Evolutionary conservation across 2,329 filamentous ascomycete species (phyloP), one percentile per base, ranked within the genome.

Genomic region (Neofusicoccum sp.): DNA sequence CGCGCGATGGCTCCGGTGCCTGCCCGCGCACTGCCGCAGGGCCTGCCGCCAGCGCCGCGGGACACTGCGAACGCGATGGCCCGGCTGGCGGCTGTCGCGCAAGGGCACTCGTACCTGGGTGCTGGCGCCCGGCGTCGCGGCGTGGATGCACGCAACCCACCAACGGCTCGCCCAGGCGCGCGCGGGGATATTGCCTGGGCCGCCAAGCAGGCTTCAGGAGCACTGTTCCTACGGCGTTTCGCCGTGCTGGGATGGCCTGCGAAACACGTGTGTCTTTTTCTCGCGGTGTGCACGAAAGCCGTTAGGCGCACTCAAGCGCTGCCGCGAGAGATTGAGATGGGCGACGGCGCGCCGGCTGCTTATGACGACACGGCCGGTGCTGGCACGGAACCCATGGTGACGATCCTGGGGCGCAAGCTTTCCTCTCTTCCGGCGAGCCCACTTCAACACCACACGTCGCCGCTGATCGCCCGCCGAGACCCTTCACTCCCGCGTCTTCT

Each of bases 401-500:
- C 41, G 54, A 58, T 58, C 54, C 37, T 44, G 52, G 52, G 52
- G 52, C 52, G 52, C 52, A 56, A 45, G 41, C 41, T 45, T 58
- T 58, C 41, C 50, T 16, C 36, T 33, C 31, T 58, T 36, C 54
- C 31, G 41, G 54, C 54, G 41, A 58, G 22, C 54, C 54, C 54
- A 58, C 54, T 58, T 58, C 54, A 58, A 58, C 54, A 58, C 54
- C 54, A 58, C 54, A 58, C 54, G 54, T 58, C 54, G 54, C 54
- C 54, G 54, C 41, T 58, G 54, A 58, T 58, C 54, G 54, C 54
- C 54, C 31, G 41, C 54, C 54, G 54, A 58, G 54, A 58, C 54
- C 54, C 54, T 58, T 41, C 45, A 39, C 54, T 58, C 54, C 22
- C 54, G 39, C 54, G 45, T 45, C n/a, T 34, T 29, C 54, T 58